These are phyloP conservation scores for Hortiboletus campestris DNA, from an alignment of 768 basidiomycete genomes.

Conservation along the genomic window DNA sequence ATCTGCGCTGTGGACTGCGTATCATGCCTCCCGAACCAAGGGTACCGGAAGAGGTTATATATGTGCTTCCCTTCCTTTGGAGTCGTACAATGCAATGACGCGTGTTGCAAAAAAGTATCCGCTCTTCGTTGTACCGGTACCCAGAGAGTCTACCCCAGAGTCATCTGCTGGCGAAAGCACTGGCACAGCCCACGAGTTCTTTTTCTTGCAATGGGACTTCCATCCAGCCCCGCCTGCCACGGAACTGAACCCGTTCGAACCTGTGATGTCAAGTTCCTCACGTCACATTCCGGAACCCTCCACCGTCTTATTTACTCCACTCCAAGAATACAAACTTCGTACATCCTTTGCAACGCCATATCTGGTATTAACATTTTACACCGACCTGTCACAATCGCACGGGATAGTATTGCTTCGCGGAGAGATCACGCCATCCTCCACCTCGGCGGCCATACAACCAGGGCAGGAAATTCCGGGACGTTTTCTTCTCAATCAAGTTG, in stretches of 20 bases:
- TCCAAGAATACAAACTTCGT: conserved; percentile 89
- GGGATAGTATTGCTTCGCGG: conserved; percentile 84
- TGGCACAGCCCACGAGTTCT: conserved; percentile 66
- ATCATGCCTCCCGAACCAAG: conserved; percentile 77
- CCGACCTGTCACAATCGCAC: conserved; percentile 80
- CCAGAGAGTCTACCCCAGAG: conserved; percentile 40
- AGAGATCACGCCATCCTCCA: conserved; percentile 76
- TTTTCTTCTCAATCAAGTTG: conserved; percentile 70
- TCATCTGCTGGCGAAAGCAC: conserved; percentile 34
- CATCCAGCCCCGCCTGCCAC: conserved; percentile 56
- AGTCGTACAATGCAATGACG: conserved; percentile 71
- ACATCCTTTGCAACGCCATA: conserved; percentile 87
- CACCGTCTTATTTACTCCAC: conserved; percentile 87
- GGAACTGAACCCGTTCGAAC: conserved; percentile 44
- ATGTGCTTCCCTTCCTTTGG: conserved; percentile 76
- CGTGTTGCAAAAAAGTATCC: conserved; percentile 63
- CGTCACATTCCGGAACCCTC: conserved; percentile 51
- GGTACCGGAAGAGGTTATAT: conserved; percentile 83
- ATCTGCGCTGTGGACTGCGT: conserved; percentile 82
- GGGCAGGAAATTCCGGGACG: conserved; percentile 28
- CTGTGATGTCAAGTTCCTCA: conserved; percentile 22
- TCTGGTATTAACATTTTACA: conserved; percentile 87
- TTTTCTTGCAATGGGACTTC: conserved; percentile 88
- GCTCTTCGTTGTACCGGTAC: conserved; percentile 79
- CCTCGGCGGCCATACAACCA: conserved; percentile 35